These are phyloP conservation scores for Cryptococcus sp. DNA, from an alignment of 1,284 basidiomycete genomes.

Conservation along the genomic window DNA sequence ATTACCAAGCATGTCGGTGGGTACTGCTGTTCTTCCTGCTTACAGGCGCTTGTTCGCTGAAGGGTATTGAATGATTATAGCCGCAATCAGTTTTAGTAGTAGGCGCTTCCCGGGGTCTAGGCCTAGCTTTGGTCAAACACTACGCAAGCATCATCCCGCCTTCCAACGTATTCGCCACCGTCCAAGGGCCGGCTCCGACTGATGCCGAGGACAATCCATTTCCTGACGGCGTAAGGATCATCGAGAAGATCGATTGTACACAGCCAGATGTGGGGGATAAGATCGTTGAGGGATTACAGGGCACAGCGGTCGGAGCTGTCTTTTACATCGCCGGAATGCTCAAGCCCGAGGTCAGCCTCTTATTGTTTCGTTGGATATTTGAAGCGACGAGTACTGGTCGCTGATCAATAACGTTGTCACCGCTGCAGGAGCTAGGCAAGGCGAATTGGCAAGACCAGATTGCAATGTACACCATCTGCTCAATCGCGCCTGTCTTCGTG, in stretches of 20 bases:
- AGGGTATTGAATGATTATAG: background rate
- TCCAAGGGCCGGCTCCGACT: slow-evolving; percentile 36
- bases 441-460: slow-evolving; percentile 54
- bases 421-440: slow-evolving; percentile 50
- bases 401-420: slow-evolving; percentile 1
- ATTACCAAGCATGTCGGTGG: background rate
- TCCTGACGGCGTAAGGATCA: slow-evolving; percentile 48
- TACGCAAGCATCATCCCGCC: slow-evolving; percentile 23
- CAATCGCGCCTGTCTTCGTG: slow-evolving; percentile 53
- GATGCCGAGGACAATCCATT: slow-evolving; percentile 26
- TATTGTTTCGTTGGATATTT: background rate
- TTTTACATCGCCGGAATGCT: slow-evolving; percentile 55
- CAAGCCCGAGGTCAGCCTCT: slow-evolving; percentile 52
- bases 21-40: background rate
- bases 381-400: background rate
- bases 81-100: slow-evolving; percentile 37
- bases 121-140: slow-evolving; percentile 52
- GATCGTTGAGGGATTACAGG: slow-evolving; percentile 49
- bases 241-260: slow-evolving; percentile 52
- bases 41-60: background rate
- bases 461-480: slow-evolving; percentile 57
- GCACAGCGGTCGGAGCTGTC: slow-evolving; percentile 50
- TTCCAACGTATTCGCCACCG: slow-evolving; percentile 52
- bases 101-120: slow-evolving; percentile 57
- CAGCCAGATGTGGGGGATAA: slow-evolving; percentile 49